Base-by-base conservation (phyloP, 2,329 filamentous ascomycete genomes). In the Zopfia rhizophila region DNA sequence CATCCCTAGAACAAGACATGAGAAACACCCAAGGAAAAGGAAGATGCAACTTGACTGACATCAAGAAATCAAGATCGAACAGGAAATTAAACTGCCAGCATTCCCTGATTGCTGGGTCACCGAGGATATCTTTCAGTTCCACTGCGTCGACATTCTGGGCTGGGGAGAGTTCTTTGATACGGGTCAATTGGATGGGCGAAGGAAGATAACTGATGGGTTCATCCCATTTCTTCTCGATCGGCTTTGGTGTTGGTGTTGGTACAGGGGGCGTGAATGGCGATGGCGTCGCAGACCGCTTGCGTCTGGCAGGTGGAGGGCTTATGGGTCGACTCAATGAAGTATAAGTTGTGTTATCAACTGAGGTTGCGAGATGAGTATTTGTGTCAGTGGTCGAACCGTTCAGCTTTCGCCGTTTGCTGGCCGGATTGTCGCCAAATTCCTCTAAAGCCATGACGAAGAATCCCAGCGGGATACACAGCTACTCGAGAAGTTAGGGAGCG, bases 171-270 rank as follows among this genome's bases (percentile, higher is more conserved):
- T 89, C 87, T 19, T 75, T 77, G 41, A 94, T 86, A 48, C 78
- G 80, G 0, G 88, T 92, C 11, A 94, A 81, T 45, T 85, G 84
- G 55, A 92, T 82, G 0, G 90, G 90, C 1, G 89, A 92, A 2
- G 72, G 65, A 17, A 84, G 7, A 30, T 28, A 46, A n/a, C 51
- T 45, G 42, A 64, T 51, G 38, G 5, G 23, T 31, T 12, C 18
- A 25, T 33, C 37, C 13, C 33, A 33, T 29, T 18, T 40, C 22
- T 35, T 19, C 16, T 4, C 4, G 5, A 14, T 16, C 18, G 7
- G 7, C 14, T 16, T 29, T 16, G 5, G 17, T 18, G 13, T 8
- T 25, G 13, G 24, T 36, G 5, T 22, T 25, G 21, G 21, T 36
- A 22, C 16, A 7, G 38, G 38, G 14, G 45, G 21, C 13, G 42